Conservation (phyloP, 148 eudicot genomes). For the Nepenthes gracilis region DNA sequence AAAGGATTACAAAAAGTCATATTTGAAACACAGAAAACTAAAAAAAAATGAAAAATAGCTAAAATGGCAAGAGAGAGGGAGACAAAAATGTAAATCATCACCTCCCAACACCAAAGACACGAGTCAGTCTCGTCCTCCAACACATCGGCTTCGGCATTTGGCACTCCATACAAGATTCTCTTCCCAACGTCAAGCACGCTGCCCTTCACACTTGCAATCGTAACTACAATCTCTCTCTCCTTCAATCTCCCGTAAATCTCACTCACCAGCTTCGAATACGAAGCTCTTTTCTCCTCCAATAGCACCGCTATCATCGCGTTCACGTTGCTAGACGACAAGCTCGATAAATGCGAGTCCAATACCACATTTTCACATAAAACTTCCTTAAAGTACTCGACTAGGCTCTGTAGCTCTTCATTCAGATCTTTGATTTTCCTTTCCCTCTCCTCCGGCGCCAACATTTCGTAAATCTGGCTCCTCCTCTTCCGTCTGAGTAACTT, state of each 20-base stretch:
- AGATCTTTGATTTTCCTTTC: constrained; percentile 22
- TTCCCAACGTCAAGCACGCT: constrained; percentile 61
- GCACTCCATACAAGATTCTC: constrained; percentile 57
- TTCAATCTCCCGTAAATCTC: constrained; percentile 44
- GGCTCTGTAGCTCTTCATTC: constrained; percentile 34
- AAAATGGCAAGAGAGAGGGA: too few relatives aligned
- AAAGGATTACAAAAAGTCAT: too few relatives aligned
- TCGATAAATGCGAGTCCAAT: constrained; percentile 7
- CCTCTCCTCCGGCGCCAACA: constrained; percentile 31
- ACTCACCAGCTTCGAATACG: constrained; percentile 44
- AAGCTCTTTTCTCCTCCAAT: constrained; percentile 62
- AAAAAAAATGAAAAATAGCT: too few relatives aligned
- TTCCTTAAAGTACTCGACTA: constrained; percentile 43
- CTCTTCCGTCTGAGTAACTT: constrained; percentile 39
- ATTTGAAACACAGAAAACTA: too few relatives aligned
- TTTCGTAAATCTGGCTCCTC: constrained; percentile 11
- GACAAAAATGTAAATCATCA: constrained; percentile 6
- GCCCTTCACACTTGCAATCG: constrained; percentile 55
- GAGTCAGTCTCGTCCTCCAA: constrained; percentile 66
- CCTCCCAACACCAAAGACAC: constrained; percentile 98
- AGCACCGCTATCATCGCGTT: constrained; percentile 49
- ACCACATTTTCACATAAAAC: constrained; percentile 15
- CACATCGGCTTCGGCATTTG: constrained; percentile 53
- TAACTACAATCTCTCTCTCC: constrained; percentile 27
- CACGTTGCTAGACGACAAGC: constrained; percentile 6